These are phyloP conservation scores for Mucor saturninus DNA, from an alignment of 371 early-diverging fungal species.

Conservation along the genomic window DNA sequence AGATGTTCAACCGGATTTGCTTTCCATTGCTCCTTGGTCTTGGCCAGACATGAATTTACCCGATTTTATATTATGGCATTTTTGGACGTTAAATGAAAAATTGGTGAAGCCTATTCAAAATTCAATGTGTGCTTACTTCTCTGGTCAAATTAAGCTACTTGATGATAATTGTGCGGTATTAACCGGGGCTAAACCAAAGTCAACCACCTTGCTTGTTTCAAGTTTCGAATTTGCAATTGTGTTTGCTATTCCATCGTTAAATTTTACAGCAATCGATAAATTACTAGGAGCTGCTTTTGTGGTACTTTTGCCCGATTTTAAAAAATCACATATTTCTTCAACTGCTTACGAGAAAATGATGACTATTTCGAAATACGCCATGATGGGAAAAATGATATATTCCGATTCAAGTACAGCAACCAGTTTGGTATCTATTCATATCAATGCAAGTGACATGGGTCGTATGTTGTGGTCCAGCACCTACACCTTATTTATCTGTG, in stretches of 20 bases:
- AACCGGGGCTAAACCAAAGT: background rate
- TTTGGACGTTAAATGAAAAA: too few species aligned
- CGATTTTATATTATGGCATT: too few species aligned
- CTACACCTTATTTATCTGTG: constrained; percentile 28
- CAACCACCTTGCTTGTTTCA: background rate
- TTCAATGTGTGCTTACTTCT: too few species aligned
- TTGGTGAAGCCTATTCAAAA: too few species aligned
- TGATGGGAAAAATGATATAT: constrained; percentile 20
- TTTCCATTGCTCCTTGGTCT: too few species aligned
- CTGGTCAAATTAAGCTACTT: background rate
- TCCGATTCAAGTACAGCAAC: background rate
- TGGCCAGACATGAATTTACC: too few species aligned
- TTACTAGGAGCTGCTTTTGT: constrained; percentile 19
- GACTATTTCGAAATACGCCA: background rate
- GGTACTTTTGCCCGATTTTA: constrained; percentile 7
- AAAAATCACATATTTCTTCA: background rate
- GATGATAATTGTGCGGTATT: background rate
- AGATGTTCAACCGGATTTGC: too few species aligned
- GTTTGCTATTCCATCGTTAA: constrained; percentile 3
- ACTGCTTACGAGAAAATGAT: background rate
- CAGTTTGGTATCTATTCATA: constrained; percentile 27
- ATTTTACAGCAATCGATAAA: constrained; percentile 4
- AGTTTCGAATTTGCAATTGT: constrained; percentile 14
- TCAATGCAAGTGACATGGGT: constrained; percentile 10
- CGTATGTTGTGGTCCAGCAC: constrained; percentile 17